phyloP scores from a whole-genome alignment of 2,329 filamentous ascomycete species.

The Didymella pinodella region DNA sequence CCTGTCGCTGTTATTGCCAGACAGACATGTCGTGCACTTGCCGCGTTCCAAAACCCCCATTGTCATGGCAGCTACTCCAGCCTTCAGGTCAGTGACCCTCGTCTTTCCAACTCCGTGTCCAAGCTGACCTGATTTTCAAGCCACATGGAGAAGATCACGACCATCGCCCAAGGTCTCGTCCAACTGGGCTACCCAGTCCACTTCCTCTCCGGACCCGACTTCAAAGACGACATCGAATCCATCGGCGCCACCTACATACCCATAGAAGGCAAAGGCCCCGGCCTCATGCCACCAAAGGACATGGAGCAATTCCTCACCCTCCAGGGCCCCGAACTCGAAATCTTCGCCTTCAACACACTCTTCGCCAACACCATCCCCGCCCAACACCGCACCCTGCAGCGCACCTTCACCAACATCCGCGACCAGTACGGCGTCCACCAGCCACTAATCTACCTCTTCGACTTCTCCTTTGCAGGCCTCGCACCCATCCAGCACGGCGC shows the following conservation, averaged over 20 bases:
- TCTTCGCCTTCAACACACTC: neutral
- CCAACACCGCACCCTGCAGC: neutral
- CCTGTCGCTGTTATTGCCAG: neutral
- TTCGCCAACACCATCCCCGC: neutral
- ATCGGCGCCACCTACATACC: neutral
- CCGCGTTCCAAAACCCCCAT: conserved; percentile 26
- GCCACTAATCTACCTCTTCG: neutral
- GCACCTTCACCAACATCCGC: neutral
- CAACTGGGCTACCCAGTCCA: conserved; percentile 53
- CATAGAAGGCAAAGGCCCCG: neutral
- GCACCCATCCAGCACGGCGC: neutral
- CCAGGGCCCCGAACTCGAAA: neutral
- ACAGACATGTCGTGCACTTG: neutral
- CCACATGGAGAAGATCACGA: conserved; percentile 34
- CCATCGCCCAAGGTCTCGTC: conserved; percentile 50
- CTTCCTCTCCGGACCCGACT: conserved; percentile 52
- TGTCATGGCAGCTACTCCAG: conserved; percentile 27
- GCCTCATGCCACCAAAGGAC: neutral
- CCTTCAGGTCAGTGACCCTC: conserved; percentile 15
- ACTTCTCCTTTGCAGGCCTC: neutral
- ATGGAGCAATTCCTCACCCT: neutral
- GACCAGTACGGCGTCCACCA: neutral
- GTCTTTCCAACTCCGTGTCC: neutral
- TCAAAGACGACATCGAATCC: conserved; percentile 31
- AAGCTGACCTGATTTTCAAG: conserved; percentile 6